Evolutionary conservation across 2,329 filamentous ascomycete species (phyloP), one percentile per base, ranked within the genome.

Genomic region (Coniosporium tulheliwenetii): DNA sequence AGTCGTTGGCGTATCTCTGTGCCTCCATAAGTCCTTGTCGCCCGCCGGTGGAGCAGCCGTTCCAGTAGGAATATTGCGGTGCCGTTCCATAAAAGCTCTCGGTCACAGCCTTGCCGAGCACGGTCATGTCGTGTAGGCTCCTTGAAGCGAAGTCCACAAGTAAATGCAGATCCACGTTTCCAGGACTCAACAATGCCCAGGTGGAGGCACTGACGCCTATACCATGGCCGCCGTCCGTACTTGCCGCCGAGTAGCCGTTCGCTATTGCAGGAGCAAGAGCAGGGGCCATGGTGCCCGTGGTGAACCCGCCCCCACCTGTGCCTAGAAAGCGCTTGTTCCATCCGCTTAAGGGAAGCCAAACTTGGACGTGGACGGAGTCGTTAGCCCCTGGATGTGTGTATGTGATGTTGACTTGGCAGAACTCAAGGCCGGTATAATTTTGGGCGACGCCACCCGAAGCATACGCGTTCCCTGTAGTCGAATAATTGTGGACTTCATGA

Each of bases 1-100:
- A 65, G 2, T 51, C 48, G 2, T 50, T 39, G 5, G 61, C 61
- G 43, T 56, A 63, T 9, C 54, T 43, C 41, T 65, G 61, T 5
- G 60, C 59, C 8, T 53, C 31, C 51, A 57, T 58, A 12, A 59
- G 41, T 2, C 59, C 60, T 41, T 63, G 59, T 12, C 60, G 42
- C 7, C 60, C 61, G 32, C 59, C 60, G 14, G 52, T 54, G 15
- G 57, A 61, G 42, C 61, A 63, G 2, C 61, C 59, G 42, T 45
- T 51, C 45, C 48, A 62, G 43, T 63, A 63, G 2, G 57, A 62
- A 41, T 55, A 61, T 8, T 48, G 47, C 7, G 52, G 50, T 8
- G 40, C 40, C n/a, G 43, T 39, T 2, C 52, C 53, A 38, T 64
- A 65, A 41, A 51, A 59, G 2, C 41, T 44, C 8, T 43, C 37